Base-by-base conservation (phyloP, 2,329 filamentous ascomycete species). In the Scedosporium minutisporum region DNA sequence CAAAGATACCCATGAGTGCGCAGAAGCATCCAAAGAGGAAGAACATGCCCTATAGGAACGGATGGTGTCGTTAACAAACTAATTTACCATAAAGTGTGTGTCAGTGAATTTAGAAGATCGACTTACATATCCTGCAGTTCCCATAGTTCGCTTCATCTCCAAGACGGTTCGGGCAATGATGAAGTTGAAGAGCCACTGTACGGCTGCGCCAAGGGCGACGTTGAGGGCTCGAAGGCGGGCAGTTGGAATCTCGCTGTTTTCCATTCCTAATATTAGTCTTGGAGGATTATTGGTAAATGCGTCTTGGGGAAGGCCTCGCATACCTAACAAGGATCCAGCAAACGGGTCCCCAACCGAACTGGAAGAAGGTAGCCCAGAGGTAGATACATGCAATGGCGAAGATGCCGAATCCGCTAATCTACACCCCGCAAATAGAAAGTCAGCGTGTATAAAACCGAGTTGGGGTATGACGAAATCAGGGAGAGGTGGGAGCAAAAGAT, bases 131-230 rank as follows among this genome's bases (percentile, higher is more conserved):
- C 76, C 76, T 25, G 71, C 71, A 25, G 71, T 65, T 21, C 76
- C 77, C 68, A 80, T 77, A 14, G 75, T 81, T 74, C 63, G 63
- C 63, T 62, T 61, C 63, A 64, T 64, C 44, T 61, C 59, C 25
- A 64, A 44, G 16, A 64, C 63, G 1, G 63, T 85, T 63, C 85
- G 77, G 1, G 87, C 87, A 63, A 90, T 85, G 9, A 89, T 82
- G 65, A 90, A 88, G 70, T 91, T 91, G 73, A 90, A 90, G 4
- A 90, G 72, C 87, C 87, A 89, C 68, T 90, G 87, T 0, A 85
- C 88, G 1, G 84, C 85, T 0, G 87, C 87, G 0, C 82, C 87
- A 57, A 90, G 77, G 1, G 87, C 82, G 6, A 90, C 87, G 68
- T 89, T 90, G 66, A 87, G 75, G 18, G 83, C 84, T 62, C 88